Evolutionary conservation across 805 yeast species (phyloP), one percentile per base, ranked within the genome.

Genomic region (Cyberlindnera petersonii): DNA sequence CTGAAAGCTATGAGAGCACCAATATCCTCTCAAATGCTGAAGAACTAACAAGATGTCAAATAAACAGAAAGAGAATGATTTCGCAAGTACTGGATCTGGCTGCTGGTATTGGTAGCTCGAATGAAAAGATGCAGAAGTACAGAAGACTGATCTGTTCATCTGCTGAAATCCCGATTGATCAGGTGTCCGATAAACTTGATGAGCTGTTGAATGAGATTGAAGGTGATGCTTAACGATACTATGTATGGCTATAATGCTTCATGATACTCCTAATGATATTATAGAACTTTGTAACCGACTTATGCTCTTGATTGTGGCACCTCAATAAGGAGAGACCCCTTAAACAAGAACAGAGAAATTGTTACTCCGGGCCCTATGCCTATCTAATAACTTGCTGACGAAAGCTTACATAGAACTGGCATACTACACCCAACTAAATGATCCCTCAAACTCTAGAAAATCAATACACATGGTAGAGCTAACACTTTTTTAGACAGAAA

Each of bases 111-210:
- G 31, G 59, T 60, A 42, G 31, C 4, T 38, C 46, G 4, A 77
- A 73, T 39, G 64, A 68, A 18, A 77, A 73, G 49, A 79, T 82
- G 63, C 76, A 75, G 52, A 79, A 79, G 50, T 84, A 82, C 63
- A 65, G 86, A 46, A 72, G 79, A 49, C 68, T 83, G 56, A 80
- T 83, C 33, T 73, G 86, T 39, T 71, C 75, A 36, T 75, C 86
- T 46, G 80, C 88, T 34, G 86, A 79, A 30, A 72, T 84, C 40
- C 75, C 75, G 9, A 71, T 79, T 17, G 75, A 74, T 46, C 85
- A 82, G 48, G 83, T 83, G 28, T 86, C 81, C 54, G 74, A 72
- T 32, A 73, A 79, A 45, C 64, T 82, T 37, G 82, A 80, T 52
- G 82, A 79, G 7, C 77, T 82, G 33, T 65, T 65, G 31, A 49